Evolutionary conservation across 805 yeast species (phyloP).

Genomic region (Millerozyma acaciae): DNA sequence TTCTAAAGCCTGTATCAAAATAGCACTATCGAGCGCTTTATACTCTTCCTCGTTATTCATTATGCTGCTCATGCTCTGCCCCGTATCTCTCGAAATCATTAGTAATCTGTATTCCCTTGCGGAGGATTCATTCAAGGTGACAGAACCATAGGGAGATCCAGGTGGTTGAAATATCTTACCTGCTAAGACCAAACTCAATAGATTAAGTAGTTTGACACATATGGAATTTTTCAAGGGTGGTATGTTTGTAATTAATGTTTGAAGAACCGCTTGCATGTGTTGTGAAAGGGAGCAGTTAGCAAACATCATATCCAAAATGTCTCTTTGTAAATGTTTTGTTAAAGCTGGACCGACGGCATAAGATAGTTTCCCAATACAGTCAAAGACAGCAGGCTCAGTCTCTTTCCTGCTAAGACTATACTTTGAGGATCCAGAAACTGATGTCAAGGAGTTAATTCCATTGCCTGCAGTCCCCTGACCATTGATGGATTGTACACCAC

Average conservation of each 20-base stretch:
- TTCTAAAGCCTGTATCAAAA: constrained; percentile 73
- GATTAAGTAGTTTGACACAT: constrained; percentile 64
- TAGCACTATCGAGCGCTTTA: constrained; percentile 34
- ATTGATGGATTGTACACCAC: constrained; percentile 1
- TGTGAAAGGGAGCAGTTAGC: constrained; percentile 76
- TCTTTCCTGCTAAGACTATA: constrained; percentile 59
- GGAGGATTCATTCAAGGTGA: constrained; percentile 53
- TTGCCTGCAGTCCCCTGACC: constrained; percentile 5
- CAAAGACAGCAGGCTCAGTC: constrained; percentile 80
- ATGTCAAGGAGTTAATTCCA: constrained; percentile 22
- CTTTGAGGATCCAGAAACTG: constrained; percentile 42
- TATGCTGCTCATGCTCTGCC: constrained; percentile 33
- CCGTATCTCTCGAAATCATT: constrained; percentile 69
- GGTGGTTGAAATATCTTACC: constrained; percentile 82
- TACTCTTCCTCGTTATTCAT: constrained; percentile 27
- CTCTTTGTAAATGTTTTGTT: constrained; percentile 82
- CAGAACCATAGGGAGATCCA: constrained; percentile 71
- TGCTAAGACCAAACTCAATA: constrained; percentile 69
- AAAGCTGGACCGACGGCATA: constrained; percentile 89
- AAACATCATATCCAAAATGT: constrained; percentile 72
- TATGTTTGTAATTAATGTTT: constrained; percentile 62
- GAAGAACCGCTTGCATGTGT: constrained; percentile 72
- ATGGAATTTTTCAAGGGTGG: constrained; percentile 78
- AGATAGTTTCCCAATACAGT: constrained; percentile 83
- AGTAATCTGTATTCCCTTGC: constrained; percentile 78